phyloP scores from a whole-genome alignment of 2,329 filamentous ascomycete species.

The Ascochyta lentis region DNA sequence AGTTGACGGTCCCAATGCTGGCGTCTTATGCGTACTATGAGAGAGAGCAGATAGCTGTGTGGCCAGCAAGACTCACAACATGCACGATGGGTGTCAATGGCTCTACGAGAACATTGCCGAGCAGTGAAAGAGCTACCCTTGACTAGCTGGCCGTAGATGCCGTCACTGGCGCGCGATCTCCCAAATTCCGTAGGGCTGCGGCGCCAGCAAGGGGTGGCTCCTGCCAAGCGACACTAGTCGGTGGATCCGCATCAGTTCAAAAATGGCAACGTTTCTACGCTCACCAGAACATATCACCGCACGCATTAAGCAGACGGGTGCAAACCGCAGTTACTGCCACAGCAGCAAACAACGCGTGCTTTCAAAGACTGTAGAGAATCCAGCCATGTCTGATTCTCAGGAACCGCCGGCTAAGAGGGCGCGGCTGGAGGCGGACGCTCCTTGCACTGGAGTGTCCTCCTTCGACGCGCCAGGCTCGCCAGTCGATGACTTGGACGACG shows the following conservation, averaged over 20 bases:
- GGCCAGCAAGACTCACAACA: conserved; percentile 24
- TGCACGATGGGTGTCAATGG: conserved; percentile 3
- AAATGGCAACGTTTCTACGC: conserved; percentile 36
- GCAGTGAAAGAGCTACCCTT: conserved; percentile 10
- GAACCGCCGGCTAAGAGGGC: conserved; percentile 52
- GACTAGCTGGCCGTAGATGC: conserved; percentile 14
- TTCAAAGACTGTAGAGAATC: conserved; percentile 34
- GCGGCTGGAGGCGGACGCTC: conserved; percentile 48
- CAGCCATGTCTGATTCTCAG: conserved; percentile 44
- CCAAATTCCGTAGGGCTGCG: conserved; percentile 30
- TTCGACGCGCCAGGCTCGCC: conserved; percentile 48
- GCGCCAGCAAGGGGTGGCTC: conserved; percentile 11
- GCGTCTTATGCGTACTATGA: neutral
- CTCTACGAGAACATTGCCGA: conserved; percentile 1
- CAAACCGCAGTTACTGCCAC: conserved; percentile 37
- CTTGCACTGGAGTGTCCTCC: conserved; percentile 42
- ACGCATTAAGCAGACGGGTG: conserved; percentile 36
- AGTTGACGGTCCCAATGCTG: neutral
- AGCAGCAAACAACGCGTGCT: conserved; percentile 34
- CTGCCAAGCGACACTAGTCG: conserved; percentile 29
- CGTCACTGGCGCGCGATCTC: conserved; percentile 17
- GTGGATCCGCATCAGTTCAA: conserved; percentile 25
- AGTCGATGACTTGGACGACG: conserved; percentile 50
- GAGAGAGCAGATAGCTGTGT: neutral
- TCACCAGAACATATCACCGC: conserved; percentile 32